Conservation (phyloP, 768 basidiomycete genomes). For the Inosperma sp. region DNA sequence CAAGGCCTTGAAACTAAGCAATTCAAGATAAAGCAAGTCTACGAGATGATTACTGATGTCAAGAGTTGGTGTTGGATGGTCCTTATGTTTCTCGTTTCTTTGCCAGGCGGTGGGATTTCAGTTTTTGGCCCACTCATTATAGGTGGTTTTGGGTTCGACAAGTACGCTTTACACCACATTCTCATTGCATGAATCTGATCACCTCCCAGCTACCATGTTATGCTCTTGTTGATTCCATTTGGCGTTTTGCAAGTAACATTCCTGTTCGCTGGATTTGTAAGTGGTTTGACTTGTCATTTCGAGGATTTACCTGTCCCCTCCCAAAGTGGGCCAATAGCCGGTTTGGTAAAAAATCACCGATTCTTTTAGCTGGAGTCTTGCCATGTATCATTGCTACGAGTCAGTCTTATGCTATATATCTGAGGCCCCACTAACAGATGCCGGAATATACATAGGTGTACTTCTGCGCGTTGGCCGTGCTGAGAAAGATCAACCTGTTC, state of each 20-base stretch:
- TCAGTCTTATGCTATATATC: constrained; percentile 7
- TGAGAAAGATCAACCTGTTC: constrained; percentile 22
- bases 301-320: neutral
- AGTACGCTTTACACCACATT: constrained; percentile 15
- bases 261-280: constrained; percentile 27
- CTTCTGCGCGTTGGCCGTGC: constrained; percentile 23
- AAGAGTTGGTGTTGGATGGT: constrained; percentile 36
- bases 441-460: constrained; percentile 22
- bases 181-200: neutral
- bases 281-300: constrained; percentile 5
- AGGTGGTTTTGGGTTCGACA: constrained; percentile 30
- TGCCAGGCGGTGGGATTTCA: constrained; percentile 25
- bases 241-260: constrained; percentile 26
- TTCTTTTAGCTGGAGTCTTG: constrained; percentile 21
- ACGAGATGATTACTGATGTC: constrained; percentile 30
- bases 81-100: constrained; percentile 20
- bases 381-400: constrained; percentile 24
- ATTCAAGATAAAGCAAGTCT: constrained; percentile 29
- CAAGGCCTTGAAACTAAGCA: constrained; percentile 32
- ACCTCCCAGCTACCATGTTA: constrained; percentile 25
- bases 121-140: constrained; percentile 32
- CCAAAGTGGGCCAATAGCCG: constrained; percentile 27
- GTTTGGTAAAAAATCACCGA: constrained; percentile 24
- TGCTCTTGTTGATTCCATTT: constrained; percentile 30
- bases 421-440: neutral